phyloP scores from a whole-genome alignment of 2,329 filamentous ascomycete species.

The Lachnellula suecica region DNA sequence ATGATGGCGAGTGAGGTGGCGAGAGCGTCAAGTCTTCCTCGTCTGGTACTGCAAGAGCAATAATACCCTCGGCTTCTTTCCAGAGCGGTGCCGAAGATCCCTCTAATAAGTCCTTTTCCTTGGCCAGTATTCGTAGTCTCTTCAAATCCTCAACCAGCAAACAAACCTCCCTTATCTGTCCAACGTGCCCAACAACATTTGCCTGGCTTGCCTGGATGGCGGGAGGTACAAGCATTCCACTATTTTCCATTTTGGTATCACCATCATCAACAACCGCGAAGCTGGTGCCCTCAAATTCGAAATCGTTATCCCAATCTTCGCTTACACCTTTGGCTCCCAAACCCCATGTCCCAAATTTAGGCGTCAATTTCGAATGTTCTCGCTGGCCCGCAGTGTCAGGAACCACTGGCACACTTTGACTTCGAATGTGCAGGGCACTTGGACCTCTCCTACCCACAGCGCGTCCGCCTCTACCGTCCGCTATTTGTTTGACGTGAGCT shows the following conservation, averaged over 20 bases:
- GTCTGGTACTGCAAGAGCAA: slow-evolving; percentile 74
- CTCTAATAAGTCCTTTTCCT: slow-evolving; percentile 62
- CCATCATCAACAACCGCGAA: slow-evolving; percentile 42
- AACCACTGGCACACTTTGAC: slow-evolving; percentile 76
- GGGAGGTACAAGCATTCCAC: slow-evolving; percentile 69
- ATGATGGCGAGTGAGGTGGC: slow-evolving; percentile 26
- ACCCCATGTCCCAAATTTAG: slow-evolving; percentile 82
- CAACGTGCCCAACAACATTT: slow-evolving; percentile 79
- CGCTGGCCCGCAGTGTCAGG: slow-evolving; percentile 58
- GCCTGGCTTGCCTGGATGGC: slow-evolving; percentile 80
- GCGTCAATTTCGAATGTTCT: slow-evolving; percentile 50
- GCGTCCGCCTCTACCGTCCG: slow-evolving; percentile 69
- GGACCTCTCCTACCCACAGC: slow-evolving; percentile 65
- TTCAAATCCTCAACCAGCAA: slow-evolving; percentile 82
- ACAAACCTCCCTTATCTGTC: slow-evolving; percentile 79
- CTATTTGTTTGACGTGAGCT: slow-evolving; percentile 73
- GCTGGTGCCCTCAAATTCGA: slow-evolving; percentile 60
- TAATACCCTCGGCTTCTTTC: slow-evolving; percentile 84
- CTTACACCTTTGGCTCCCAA: slow-evolving; percentile 75
- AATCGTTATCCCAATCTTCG: slow-evolving; percentile 89
- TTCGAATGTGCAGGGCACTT: slow-evolving; percentile 68
- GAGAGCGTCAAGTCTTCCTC: slow-evolving; percentile 48
- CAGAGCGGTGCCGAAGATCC: slow-evolving; percentile 63
- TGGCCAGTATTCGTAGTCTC: slow-evolving; percentile 69
- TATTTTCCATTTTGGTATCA: slow-evolving; percentile 36